phyloP scores from a whole-genome alignment of 192 early-diverging fungal genomes.

The Lunasporangiospora selenospora region DNA sequence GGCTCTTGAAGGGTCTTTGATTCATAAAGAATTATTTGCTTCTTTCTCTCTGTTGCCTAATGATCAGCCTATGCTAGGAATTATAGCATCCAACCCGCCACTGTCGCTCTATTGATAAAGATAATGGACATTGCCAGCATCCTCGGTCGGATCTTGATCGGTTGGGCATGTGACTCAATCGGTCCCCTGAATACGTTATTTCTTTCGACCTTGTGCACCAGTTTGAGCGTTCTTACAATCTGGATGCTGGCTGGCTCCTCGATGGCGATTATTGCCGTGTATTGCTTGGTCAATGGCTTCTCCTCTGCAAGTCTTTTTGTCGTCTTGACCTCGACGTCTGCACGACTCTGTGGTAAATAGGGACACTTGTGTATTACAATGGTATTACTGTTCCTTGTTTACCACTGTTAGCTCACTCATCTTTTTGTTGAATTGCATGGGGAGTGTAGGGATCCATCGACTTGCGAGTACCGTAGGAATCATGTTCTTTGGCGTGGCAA shows the following conservation, averaged over 20 bases:
- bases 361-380: not conserved
- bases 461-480: slow-evolving; percentile 63
- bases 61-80: slow-evolving; percentile 21
- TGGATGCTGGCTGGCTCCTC: slow-evolving; percentile 59
- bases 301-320: slow-evolving; percentile 62
- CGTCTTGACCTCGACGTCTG: slow-evolving; percentile 60
- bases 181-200: slow-evolving; percentile 68
- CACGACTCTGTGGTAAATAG: slow-evolving; percentile 52
- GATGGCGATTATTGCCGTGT: slow-evolving; percentile 44
- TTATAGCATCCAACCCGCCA: slow-evolving; percentile 10
- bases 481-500: slow-evolving; percentile 56
- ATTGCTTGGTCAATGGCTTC: slow-evolving; percentile 59
- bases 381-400: not conserved
- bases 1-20: no score
- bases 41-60: no score
- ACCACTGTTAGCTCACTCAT: not conserved
- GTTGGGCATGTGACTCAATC: slow-evolving; percentile 52
- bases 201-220: slow-evolving; percentile 50
- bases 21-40: no score
- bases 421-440: not conserved
- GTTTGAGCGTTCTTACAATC: slow-evolving; percentile 52
- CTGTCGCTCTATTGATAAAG: slow-evolving; percentile 54
- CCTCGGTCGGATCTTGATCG: slow-evolving; percentile 59
- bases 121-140: slow-evolving; percentile 63
- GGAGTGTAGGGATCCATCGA: slow-evolving; percentile 54